These are phyloP conservation scores for Sinapis alba DNA, from an alignment of 441 rosid genomes.

Conservation along the genomic window DNA sequence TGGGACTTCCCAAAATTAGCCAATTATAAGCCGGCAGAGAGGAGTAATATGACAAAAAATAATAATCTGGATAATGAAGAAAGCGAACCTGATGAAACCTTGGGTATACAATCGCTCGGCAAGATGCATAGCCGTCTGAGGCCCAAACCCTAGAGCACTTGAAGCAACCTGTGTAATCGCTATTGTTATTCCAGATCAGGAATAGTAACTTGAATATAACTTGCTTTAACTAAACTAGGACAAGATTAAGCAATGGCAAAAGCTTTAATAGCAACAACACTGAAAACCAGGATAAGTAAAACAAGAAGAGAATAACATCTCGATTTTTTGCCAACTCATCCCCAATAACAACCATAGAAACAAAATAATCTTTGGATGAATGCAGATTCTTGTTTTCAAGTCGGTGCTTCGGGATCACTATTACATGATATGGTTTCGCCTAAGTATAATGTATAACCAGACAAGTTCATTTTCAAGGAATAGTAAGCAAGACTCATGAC, in stretches of 20 bases:
- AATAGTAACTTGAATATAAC: constrained; percentile 11
- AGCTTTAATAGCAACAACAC: neutral
- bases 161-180: constrained; percentile 74
- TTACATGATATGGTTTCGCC: constrained; percentile 5
- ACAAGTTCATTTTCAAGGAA: constrained; percentile 11
- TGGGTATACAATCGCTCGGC: constrained; percentile 91
- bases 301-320: neutral
- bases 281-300: neutral
- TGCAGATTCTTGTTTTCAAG: neutral
- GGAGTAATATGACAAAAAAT: constrained; percentile 19
- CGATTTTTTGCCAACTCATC: constrained; percentile 9
- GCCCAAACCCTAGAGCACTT: constrained; percentile 92
- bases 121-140: constrained; percentile 91
- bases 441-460: neutral
- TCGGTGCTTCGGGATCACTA: constrained; percentile 4
- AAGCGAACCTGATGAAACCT: constrained; percentile 83
- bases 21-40: constrained; percentile 10
- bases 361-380: neutral
- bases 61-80: constrained; percentile 20
- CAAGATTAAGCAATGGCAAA: constrained; percentile 18
- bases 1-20: neutral
- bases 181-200: constrained; percentile 28
- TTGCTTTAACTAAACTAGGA: neutral
- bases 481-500: constrained; percentile 9
- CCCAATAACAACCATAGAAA: constrained; percentile 6